Percentiles rank a stretch among this genome's conserved stretches.
Conservation (phyloP, 331 rosid species). For the Rhamnella rubrinervis region DNA sequence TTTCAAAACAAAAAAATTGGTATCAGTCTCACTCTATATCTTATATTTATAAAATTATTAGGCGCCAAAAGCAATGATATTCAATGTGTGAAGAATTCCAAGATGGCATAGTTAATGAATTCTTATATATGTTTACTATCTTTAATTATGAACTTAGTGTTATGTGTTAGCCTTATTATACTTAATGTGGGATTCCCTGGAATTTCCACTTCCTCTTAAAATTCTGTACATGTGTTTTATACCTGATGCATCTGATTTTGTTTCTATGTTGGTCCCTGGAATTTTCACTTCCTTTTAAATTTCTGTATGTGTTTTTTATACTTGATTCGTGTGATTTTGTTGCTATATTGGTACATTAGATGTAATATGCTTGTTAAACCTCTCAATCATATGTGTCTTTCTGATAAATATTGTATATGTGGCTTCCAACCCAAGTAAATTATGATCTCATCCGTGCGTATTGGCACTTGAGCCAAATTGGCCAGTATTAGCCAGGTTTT, state of each 20-base stretch:
- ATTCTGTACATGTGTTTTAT: not conserved
- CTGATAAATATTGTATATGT: not conserved
- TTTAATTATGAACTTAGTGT: not conserved
- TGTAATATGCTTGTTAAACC: conserved; percentile 6
- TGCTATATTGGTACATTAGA: not conserved
- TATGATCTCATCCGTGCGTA: not conserved
- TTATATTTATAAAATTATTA: too few relatives aligned
- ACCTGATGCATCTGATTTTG: too few relatives aligned
- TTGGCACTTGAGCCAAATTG: not conserved
- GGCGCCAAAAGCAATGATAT: not conserved
- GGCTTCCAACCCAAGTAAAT: not conserved
- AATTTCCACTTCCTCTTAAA: not conserved
- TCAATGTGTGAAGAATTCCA: not conserved
- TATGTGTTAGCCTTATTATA: not conserved
- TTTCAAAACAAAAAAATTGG: not conserved
- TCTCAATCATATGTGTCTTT: not conserved
- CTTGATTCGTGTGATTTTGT: not conserved
- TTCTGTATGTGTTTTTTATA: too few relatives aligned
- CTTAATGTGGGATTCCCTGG: not conserved
- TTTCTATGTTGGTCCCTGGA: too few relatives aligned
- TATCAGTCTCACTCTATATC: not conserved
- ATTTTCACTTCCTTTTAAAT: too few relatives aligned
- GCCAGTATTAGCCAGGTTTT: not conserved
- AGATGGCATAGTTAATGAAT: not conserved
- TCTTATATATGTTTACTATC: too few relatives aligned